Evolutionary conservation across 805 yeast genomes (phyloP).

Genomic region (Pichia manshurica): DNA sequence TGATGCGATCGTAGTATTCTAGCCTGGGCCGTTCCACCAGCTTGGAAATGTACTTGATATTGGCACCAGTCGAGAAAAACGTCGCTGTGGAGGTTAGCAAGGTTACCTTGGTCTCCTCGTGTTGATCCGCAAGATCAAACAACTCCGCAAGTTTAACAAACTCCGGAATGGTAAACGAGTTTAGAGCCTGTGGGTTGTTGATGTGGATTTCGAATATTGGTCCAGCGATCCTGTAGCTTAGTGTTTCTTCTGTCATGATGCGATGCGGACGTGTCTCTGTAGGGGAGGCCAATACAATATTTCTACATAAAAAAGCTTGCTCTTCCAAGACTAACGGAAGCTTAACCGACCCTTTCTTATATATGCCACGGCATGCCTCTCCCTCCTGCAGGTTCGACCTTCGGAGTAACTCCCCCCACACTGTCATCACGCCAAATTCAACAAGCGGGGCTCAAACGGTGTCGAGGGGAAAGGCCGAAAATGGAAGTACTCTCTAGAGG

Average conservation of each 20-base stretch:
- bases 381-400: no score
- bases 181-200: constrained; percentile 53
- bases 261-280: no score
- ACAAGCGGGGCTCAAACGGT: background rate
- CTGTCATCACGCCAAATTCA: no score
- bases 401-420: no score
- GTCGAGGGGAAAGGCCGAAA: background rate
- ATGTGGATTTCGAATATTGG: constrained; percentile 50
- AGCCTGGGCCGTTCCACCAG: constrained; percentile 18
- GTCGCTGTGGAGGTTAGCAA: constrained; percentile 65
- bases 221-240: constrained; percentile 17
- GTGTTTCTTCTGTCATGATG: constrained; percentile 8
- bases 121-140: constrained; percentile 56
- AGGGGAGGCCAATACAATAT: no score
- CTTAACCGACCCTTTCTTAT: no score
- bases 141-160: constrained; percentile 54
- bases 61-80: constrained; percentile 83
- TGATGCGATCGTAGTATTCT: constrained; percentile 30
- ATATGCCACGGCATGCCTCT: no score
- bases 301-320: no score
- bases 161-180: constrained; percentile 63
- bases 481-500: no score
- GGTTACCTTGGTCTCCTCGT: constrained; percentile 58
- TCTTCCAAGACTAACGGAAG: no score
- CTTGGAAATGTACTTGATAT: constrained; percentile 40